These are phyloP conservation scores for Rhodomyrtus psidioides DNA, from an alignment of 441 rosid species.

Conservation along the genomic window DNA sequence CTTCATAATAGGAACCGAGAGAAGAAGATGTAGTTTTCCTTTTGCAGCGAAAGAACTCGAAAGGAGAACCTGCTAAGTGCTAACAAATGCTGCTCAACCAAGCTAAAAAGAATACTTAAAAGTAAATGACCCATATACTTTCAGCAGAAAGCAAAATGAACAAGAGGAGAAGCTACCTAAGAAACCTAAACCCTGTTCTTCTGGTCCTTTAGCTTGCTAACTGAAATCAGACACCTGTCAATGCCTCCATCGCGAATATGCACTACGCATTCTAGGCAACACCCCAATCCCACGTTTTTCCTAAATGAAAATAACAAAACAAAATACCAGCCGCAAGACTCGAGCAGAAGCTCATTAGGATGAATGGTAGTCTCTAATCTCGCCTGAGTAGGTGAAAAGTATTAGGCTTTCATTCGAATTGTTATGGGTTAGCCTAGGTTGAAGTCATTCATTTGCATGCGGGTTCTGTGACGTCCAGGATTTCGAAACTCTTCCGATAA, in stretches of 20 bases:
- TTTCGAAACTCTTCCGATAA: too few relatives aligned
- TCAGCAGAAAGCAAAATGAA: background rate
- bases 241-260: background rate
- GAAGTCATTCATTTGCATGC: too few relatives aligned
- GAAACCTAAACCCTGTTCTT: too few relatives aligned
- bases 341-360: background rate
- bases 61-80: too few relatives aligned
- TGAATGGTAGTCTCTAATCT: too few relatives aligned
- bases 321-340: too few relatives aligned
- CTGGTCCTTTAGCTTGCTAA: background rate
- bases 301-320: background rate
- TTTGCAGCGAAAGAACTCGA: too few relatives aligned
- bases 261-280: background rate
- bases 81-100: background rate
- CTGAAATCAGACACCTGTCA: background rate
- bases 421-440: too few relatives aligned
- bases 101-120: background rate
- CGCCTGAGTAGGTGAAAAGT: background rate
- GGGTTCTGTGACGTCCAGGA: too few relatives aligned
- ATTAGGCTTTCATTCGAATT: background rate
- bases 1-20: too few relatives aligned
- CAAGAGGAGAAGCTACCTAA: background rate
- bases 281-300: background rate
- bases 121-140: too few relatives aligned
- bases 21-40: too few relatives aligned